Evolutionary conservation across 768 basidiomycete genomes (phyloP), one percentile per base, ranked within the genome.

Genomic region (Trametes coccinea): DNA sequence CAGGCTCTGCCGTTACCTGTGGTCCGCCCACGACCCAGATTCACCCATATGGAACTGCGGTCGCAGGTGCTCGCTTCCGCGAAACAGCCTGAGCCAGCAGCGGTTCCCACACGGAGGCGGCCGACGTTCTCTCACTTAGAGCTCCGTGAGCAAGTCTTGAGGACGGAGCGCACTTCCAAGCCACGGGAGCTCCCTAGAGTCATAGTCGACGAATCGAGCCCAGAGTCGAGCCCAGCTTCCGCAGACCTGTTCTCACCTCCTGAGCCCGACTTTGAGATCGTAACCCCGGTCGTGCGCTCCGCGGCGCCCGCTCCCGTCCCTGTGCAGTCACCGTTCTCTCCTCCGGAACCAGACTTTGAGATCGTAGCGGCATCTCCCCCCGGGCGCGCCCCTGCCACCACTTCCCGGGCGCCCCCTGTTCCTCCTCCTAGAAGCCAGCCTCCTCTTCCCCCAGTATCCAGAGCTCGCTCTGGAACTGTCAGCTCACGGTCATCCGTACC

Each of bases 11-110:
- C 39, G 39, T 10, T 1, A 8, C 29, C 5, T 29, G 29, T 8
- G 5, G 48, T 16, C 30, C 57, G 53, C 17, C 31, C 48, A 14
- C 53, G 22, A 41, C 59, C 59, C 17, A 63, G 44, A 39, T 59
- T 48, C 47, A 69, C 66, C 1, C 69, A 74, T 33, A 58, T 60
- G 46, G 72, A 70, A 30, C 45, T 72, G 17, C 67, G 64, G 31
- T 29, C 50, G 14, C 58, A 51, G 29, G 41, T 50, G 14, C 37
- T 41, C 29, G 29, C 50, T 13, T 2, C 49, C 40, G 22, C 57
- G 34, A 33, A 51, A 17, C 4, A 17, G 22, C 22, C 45, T 27
- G 22, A 37, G 11, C 41, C n/a, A 56, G 16, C 41, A 16, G 22
- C 31, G 9, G 16, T 44, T 41, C 48, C 56, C 40, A 49, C 49